Evolutionary conservation across 2,329 filamentous ascomycete genomes (phyloP).

Genomic region (Penicillium concentricum): DNA sequence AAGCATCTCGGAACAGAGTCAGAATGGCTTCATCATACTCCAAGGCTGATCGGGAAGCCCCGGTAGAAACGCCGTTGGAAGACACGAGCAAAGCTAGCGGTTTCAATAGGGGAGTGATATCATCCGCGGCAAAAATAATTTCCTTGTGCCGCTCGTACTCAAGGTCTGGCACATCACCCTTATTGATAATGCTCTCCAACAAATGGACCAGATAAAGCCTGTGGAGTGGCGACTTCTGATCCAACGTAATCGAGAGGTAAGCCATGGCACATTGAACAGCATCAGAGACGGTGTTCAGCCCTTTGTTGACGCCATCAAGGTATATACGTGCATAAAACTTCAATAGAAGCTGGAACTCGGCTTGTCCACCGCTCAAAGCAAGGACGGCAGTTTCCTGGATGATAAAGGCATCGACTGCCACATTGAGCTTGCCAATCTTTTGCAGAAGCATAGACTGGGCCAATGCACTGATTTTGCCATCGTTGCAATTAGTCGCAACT

Average conservation of each 20-base stretch:
- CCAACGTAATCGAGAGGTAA: slow-evolving; percentile 69
- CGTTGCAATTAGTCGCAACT: slow-evolving; percentile 77
- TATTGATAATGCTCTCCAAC: slow-evolving; percentile 82
- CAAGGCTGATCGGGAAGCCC: slow-evolving; percentile 30
- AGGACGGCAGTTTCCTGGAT: slow-evolving; percentile 78
- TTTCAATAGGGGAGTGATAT: slow-evolving; percentile 83
- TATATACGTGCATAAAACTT: slow-evolving; percentile 77
- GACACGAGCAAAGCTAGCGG: slow-evolving; percentile 86
- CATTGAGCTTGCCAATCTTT: slow-evolving; percentile 83
- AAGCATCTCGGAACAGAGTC: slow-evolving; percentile 79
- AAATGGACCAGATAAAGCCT: slow-evolving; percentile 81
- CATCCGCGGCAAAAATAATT: slow-evolving; percentile 75
- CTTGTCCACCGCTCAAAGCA: slow-evolving; percentile 71
- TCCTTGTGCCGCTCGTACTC: slow-evolving; percentile 74
- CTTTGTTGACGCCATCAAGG: slow-evolving; percentile 68
- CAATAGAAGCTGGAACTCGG: slow-evolving; percentile 81
- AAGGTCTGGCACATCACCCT: slow-evolving; percentile 78
- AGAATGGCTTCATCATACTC: slow-evolving; percentile 66
- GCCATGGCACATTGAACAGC: slow-evolving; percentile 80
- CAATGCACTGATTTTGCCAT: slow-evolving; percentile 89
- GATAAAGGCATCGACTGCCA: slow-evolving; percentile 77
- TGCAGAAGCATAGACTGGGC: slow-evolving; percentile 96
- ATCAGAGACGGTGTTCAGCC: slow-evolving; percentile 64
- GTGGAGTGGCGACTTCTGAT: slow-evolving; percentile 69
- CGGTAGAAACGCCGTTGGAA: slow-evolving; percentile 24